These are phyloP conservation scores for Dimocarpus longan DNA, from an alignment of 345 rosid species.

Conservation along the genomic window DNA sequence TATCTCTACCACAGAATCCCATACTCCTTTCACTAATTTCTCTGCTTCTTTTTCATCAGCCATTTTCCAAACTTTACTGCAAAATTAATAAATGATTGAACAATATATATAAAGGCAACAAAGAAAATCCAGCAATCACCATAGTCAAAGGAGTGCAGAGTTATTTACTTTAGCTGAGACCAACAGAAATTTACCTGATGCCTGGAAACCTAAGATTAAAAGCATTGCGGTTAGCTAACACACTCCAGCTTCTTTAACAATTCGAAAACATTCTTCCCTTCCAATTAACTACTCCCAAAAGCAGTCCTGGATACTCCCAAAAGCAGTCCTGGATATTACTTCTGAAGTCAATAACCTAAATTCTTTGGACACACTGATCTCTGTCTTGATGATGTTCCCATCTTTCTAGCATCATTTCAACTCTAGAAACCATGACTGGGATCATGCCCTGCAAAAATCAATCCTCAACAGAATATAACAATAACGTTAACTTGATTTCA, in stretches of 20 bases:
- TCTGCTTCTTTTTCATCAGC: constrained; percentile 16
- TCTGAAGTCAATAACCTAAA: constrained; percentile 45
- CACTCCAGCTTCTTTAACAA: constrained; percentile 13
- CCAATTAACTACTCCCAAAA: constrained; percentile 49
- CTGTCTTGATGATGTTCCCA: constrained; percentile 38
- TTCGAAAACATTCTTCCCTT: constrained; percentile 44
- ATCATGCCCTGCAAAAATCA: constrained; percentile 30
- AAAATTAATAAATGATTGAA: background rate
- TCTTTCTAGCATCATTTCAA: constrained; percentile 45
- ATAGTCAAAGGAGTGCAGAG: background rate
- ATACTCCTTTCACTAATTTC: constrained; percentile 9
- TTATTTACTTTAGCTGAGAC: background rate
- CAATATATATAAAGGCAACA: background rate
- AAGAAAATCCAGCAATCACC: background rate
- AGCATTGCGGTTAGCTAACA: constrained; percentile 14
- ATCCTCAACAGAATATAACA: background rate
- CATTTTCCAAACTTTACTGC: constrained; percentile 26
- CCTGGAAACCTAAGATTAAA: constrained; percentile 29
- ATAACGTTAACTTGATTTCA: background rate
- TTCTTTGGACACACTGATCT: constrained; percentile 44
- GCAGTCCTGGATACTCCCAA: constrained; percentile 56
- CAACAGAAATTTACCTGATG: constrained; percentile 25
- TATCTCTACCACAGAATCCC: constrained; percentile 18
- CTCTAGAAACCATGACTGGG: constrained; percentile 42
- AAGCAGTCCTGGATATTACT: constrained; percentile 49